phyloP scores from a whole-genome alignment of 2,329 filamentous ascomycete genomes.

The Paracamarosporium sp. region DNA sequence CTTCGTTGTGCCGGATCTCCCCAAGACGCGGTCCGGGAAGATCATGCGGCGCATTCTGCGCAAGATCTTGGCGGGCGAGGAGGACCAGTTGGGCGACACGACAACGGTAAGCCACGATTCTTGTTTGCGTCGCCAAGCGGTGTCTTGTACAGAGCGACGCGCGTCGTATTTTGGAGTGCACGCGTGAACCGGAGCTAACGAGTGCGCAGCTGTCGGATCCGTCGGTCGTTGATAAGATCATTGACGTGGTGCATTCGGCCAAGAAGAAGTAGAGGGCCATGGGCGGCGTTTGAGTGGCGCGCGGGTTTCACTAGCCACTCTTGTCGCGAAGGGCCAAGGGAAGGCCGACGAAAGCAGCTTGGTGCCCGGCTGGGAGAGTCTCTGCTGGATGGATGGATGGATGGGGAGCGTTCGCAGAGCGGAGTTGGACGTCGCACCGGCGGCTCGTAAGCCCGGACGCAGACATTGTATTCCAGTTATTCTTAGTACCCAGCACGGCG shows the following conservation, averaged over 20 bases:
- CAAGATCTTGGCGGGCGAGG: constrained; percentile 96
- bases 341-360: neutral
- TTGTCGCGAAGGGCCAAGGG: neutral
- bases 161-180: constrained; percentile 28
- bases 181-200: constrained; percentile 30
- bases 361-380: too few species aligned
- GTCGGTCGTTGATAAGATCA: constrained; percentile 87
- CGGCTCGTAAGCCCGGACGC: neutral
- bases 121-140: constrained; percentile 1
- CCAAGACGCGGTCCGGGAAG: constrained; percentile 97
- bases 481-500: neutral
- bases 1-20: constrained; percentile 88
- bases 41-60: constrained; percentile 97
- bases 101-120: constrained; percentile 74
- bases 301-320: neutral
- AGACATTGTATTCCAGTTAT: neutral
- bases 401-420: neutral
- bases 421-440: neutral
- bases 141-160: constrained; percentile 26
- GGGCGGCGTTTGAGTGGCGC: constrained; percentile 10
- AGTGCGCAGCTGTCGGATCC: constrained; percentile 80
- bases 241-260: constrained; percentile 74
- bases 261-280: constrained; percentile 40
- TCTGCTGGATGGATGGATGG: too few species aligned
- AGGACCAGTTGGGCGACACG: constrained; percentile 93